phyloP scores from a whole-genome alignment of 352 stramenopile species.

The Phytopythium montanum region DNA sequence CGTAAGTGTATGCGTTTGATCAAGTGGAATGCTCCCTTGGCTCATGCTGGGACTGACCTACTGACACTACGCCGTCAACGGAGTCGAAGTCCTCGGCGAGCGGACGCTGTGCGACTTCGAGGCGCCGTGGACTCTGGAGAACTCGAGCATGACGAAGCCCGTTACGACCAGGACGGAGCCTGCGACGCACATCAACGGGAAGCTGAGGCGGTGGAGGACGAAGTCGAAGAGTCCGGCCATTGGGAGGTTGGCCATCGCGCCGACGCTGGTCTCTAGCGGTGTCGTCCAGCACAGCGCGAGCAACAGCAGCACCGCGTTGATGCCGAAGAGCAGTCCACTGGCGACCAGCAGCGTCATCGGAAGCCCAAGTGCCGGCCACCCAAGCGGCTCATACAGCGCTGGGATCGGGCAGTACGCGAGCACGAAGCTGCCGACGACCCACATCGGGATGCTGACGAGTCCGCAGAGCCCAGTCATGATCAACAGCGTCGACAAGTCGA shows the following conservation, averaged over 20 bases:
- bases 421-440: conserved; percentile 37
- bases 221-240: conserved; percentile 44
- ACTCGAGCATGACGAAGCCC: conserved; percentile 51
- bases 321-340: conserved; percentile 27
- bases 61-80: background rate
- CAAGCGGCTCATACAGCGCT: conserved; percentile 43
- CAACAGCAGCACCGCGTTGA: conserved; percentile 34
- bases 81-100: background rate
- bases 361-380: conserved; percentile 26
- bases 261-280: conserved; percentile 54
- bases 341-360: conserved; percentile 31
- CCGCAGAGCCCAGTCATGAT: conserved; percentile 41
- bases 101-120: background rate
- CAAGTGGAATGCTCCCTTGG: background rate
- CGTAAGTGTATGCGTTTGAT: too few relatives aligned
- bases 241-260: conserved; percentile 56
- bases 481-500: conserved; percentile 44
- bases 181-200: conserved; percentile 43
- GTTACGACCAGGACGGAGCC: conserved; percentile 50
- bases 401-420: conserved; percentile 32
- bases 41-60: too few relatives aligned
- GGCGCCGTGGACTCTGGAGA: background rate
- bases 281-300: conserved; percentile 53
- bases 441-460: conserved; percentile 46
- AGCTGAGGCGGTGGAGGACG: conserved; percentile 36